Percentiles rank a stretch among this genome's conserved stretches.
Evolutionary conservation across 108 stramenopile genomes (phyloP).

Genomic region (Pseudonitzschia multiseries): DNA sequence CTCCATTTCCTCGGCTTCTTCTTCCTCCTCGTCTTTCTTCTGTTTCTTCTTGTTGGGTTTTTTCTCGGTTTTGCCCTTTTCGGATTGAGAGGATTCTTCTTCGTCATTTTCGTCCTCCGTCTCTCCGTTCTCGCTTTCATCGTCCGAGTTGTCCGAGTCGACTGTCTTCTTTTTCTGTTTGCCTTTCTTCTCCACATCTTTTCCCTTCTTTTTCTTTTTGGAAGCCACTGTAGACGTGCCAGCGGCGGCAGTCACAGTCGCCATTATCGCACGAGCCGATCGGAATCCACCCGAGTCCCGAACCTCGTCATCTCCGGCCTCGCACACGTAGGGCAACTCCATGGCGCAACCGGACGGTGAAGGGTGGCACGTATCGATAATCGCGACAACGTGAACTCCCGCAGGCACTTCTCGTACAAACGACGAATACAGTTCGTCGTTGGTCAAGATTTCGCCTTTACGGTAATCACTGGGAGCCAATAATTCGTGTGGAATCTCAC

Average conservation of each 20-base stretch:
- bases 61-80: not conserved
- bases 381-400: conserved; percentile 62
- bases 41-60: not conserved
- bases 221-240: not conserved
- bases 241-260: conserved; percentile 12
- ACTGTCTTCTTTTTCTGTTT: conserved; percentile 14
- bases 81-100: not conserved
- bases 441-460: conserved; percentile 40
- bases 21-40: conserved; percentile 1
- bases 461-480: conserved; percentile 81
- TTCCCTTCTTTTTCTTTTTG: conserved; percentile 22
- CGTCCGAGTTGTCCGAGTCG: not conserved
- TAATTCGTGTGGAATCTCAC: conserved; percentile 70
- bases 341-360: conserved; percentile 51
- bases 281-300: conserved; percentile 35
- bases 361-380: conserved; percentile 82
- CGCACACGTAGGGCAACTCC: conserved; percentile 62
- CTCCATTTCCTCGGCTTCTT: no score
- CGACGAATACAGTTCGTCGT: conserved; percentile 70
- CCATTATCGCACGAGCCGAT: conserved; percentile 5
- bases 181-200: not conserved
- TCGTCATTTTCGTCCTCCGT: conserved; percentile 5
- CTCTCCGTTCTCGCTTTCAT: not conserved
- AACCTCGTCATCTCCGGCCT: conserved; percentile 42
- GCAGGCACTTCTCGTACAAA: conserved; percentile 68